Conservation (phyloP, 106 monocot genomes). For the Gastrodia elata region DNA sequence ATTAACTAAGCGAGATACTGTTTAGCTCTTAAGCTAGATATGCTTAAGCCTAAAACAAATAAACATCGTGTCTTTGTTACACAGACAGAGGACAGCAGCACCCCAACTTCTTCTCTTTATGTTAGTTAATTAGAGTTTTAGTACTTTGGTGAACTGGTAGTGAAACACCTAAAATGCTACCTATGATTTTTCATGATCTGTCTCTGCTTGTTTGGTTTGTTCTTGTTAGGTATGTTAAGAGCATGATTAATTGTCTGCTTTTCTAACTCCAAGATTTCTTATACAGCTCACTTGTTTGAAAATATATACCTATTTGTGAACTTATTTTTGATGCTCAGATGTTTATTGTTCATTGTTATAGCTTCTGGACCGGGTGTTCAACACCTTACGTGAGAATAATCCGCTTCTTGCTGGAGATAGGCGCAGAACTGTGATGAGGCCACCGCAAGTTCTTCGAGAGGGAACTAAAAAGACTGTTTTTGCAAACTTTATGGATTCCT, state of each 20-base stretch:
- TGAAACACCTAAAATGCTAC: not conserved
- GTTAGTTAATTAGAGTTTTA: no score
- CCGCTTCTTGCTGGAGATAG: constrained; percentile 90
- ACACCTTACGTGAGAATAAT: constrained; percentile 83
- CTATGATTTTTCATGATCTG: not conserved
- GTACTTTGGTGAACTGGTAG: not conserved
- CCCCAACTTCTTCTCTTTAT: no score
- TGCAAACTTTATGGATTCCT: constrained; percentile 94
- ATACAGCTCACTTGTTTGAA: not conserved
- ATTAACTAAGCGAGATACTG: no score
- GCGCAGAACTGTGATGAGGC: constrained; percentile 87
- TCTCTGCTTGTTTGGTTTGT: not conserved
- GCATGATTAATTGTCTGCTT: not conserved
- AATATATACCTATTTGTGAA: not conserved
- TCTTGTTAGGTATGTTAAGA: not conserved
- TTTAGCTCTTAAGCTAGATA: no score
- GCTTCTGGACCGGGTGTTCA: constrained; percentile 90
- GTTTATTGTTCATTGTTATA: constrained; percentile 14
- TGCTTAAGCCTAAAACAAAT: no score
- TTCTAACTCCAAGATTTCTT: not conserved
- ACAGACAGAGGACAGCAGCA: no score
- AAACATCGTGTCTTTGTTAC: no score
- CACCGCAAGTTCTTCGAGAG: constrained; percentile 93
- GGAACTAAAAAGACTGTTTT: constrained; percentile 97
- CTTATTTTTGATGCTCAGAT: not conserved